These are phyloP conservation scores for Aspergillus diversus DNA, from an alignment of 495 filamentous ascomycete genomes.

Conservation along the genomic window DNA sequence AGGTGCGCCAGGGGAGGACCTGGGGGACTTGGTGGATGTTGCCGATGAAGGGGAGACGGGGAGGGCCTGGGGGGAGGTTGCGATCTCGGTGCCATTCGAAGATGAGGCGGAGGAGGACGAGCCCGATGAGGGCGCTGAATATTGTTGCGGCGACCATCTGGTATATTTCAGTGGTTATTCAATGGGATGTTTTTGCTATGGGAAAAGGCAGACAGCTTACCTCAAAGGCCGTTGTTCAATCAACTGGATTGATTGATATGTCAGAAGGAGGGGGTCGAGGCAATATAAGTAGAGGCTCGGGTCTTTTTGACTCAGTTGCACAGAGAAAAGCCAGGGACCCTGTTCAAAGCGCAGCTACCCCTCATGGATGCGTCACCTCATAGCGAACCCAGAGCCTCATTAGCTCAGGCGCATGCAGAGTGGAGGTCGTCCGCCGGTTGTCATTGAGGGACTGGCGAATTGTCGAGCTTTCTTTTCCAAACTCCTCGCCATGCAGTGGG, in stretches of 20 bases:
- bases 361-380: background rate
- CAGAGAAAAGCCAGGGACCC: no score
- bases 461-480: no score
- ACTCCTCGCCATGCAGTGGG: no score
- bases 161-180: no score
- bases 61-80: conserved; percentile 27
- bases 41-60: conserved; percentile 39
- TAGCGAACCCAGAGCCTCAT: background rate
- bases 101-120: background rate
- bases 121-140: background rate
- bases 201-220: no score
- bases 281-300: no score
- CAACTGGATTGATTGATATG: no score
- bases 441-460: no score
- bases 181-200: no score
- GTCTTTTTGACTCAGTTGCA: no score
- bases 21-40: conserved; percentile 30
- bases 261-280: no score
- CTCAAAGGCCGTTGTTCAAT: no score
- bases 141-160: background rate
- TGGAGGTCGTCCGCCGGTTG: background rate
- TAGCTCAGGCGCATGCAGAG: background rate
- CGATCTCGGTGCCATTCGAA: background rate
- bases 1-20: conserved; percentile 21
- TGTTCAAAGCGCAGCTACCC: background rate